These are phyloP conservation scores for Cyberlindnera amylophila DNA, from an alignment of 805 yeast genomes.

Conservation along the genomic window DNA sequence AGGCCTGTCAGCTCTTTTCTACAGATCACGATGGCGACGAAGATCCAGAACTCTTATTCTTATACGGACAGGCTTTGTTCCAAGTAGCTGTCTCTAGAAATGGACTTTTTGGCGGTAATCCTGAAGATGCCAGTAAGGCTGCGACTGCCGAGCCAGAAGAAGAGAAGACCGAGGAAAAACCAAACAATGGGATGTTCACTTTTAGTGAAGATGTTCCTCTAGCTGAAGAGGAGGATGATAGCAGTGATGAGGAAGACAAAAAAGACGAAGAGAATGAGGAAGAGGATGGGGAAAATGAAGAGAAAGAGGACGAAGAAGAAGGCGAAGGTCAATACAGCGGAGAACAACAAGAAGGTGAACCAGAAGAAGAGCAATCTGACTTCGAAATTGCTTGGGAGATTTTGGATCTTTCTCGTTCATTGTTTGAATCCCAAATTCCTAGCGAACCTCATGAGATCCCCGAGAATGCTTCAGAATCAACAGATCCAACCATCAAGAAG, in stretches of 20 bases:
- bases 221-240: slow-evolving; percentile 31
- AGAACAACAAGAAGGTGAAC: slow-evolving; percentile 16
- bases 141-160: slow-evolving; percentile 19
- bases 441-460: slow-evolving; percentile 18
- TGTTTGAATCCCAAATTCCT: slow-evolving; percentile 41
- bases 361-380: slow-evolving; percentile 55
- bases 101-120: slow-evolving; percentile 65
- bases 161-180: slow-evolving; percentile 25
- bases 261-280: slow-evolving; percentile 16
- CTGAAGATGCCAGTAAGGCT: slow-evolving; percentile 23
- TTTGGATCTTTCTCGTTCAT: slow-evolving; percentile 69
- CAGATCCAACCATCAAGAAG: slow-evolving; percentile 33
- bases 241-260: slow-evolving; percentile 14
- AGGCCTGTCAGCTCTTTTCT: slow-evolving; percentile 61
- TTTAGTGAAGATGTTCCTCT: slow-evolving; percentile 36
- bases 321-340: slow-evolving; percentile 22
- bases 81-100: slow-evolving; percentile 71
- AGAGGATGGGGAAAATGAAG: slow-evolving; percentile 28
- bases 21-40: slow-evolving; percentile 50
- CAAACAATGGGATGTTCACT: slow-evolving; percentile 30
- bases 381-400: slow-evolving; percentile 89
- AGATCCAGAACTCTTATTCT: slow-evolving; percentile 63
- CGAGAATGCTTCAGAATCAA: slow-evolving; percentile 21
- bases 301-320: slow-evolving; percentile 16
- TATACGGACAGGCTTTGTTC: slow-evolving; percentile 79